Percentiles rank a stretch among this genome's conserved stretches.
These are phyloP conservation scores for Dendrobium nobile DNA, from an alignment of 106 monocot genomes.

Conservation along the genomic window DNA sequence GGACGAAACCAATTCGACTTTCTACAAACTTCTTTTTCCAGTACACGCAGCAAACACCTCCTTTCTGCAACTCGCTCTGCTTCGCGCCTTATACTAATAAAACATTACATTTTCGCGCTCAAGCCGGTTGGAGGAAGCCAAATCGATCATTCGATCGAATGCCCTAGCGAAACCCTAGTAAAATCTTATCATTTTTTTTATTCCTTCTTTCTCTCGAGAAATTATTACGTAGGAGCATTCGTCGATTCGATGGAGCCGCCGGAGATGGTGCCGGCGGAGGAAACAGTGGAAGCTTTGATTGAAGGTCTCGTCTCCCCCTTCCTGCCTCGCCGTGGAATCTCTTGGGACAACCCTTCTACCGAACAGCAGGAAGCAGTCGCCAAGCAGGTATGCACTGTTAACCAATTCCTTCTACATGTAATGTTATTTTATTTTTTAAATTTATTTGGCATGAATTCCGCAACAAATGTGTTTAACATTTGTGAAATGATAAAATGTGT, in stretches of 20 bases:
- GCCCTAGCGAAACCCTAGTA: neutral
- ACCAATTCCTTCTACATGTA: neutral
- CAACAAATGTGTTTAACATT: neutral
- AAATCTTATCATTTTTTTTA: neutral
- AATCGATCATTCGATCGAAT: neutral
- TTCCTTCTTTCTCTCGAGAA: neutral
- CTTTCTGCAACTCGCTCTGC: neutral
- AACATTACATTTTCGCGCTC: neutral
- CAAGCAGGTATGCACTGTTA: slow-evolving; percentile 39
- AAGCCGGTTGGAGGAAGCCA: neutral
- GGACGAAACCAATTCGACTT: neutral
- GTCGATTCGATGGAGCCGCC: neutral
- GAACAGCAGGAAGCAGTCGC: slow-evolving; percentile 38
- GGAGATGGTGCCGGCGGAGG: slow-evolving; percentile 31
- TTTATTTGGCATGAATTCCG: neutral
- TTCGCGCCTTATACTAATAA: neutral
- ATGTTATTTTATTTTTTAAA: neutral
- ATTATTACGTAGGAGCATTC: neutral
- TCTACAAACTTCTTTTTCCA: neutral
- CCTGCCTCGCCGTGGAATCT: slow-evolving; percentile 16
- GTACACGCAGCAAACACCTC: neutral
- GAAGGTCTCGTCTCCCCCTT: slow-evolving; percentile 49
- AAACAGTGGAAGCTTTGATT: slow-evolving; percentile 48
- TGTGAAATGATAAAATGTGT: neutral
- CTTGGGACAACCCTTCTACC: slow-evolving; percentile 6